Evolutionary conservation across 2,329 filamentous ascomycete genomes (phyloP).

Genomic region (Exophiala alcalophila): DNA sequence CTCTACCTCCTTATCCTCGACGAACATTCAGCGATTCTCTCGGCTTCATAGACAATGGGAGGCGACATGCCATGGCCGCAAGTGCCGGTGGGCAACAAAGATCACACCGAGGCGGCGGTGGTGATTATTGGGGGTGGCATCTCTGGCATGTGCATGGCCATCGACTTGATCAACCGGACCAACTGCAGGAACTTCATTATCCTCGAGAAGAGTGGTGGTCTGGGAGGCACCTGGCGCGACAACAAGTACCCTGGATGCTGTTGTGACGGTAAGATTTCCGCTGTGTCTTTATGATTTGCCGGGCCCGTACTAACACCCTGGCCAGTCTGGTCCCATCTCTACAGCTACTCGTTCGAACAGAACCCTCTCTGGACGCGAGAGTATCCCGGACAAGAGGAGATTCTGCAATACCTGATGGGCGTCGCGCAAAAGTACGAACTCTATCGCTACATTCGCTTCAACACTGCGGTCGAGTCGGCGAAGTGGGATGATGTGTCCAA

Average conservation of each 20-base stretch:
- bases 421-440: conserved; percentile 38
- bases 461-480: conserved; percentile 53
- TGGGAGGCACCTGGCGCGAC: conserved; percentile 39
- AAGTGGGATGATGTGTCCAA: conserved; percentile 55
- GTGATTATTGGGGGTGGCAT: conserved; percentile 58
- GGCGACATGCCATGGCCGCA: conserved; percentile 29
- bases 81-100: conserved; percentile 28
- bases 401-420: conserved; percentile 52
- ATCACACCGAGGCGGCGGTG: conserved; percentile 50
- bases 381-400: conserved; percentile 61
- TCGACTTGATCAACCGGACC: conserved; percentile 54
- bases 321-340: conserved; percentile 52
- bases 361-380: conserved; percentile 58
- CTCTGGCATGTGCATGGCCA: conserved; percentile 43
- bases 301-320: conserved; percentile 5
- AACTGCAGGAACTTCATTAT: conserved; percentile 52
- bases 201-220: conserved; percentile 53
- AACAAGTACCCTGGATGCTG: conserved; percentile 49
- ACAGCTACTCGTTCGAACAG: conserved; percentile 60
- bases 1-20: not conserved
- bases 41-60: too few species aligned
- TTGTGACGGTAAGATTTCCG: conserved; percentile 45
- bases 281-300: too few species aligned
- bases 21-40: too few species aligned
- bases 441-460: conserved; percentile 59